These are phyloP conservation scores for Zalerion maritima DNA, from an alignment of 495 filamentous ascomycete species.

Conservation along the genomic window DNA sequence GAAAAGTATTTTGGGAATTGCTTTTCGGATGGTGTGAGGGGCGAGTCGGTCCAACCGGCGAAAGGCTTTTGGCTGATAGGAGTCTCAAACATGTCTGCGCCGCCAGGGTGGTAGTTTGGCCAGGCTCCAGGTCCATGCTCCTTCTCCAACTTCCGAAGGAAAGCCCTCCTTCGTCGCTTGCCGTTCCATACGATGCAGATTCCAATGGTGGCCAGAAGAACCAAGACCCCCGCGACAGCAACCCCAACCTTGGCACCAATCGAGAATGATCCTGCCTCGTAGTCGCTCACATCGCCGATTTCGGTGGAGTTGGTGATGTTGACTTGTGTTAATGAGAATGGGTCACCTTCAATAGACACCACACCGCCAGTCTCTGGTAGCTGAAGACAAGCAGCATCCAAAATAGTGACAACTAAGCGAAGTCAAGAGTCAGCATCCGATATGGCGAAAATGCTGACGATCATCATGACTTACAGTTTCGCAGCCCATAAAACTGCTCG, in stretches of 20 bases:
- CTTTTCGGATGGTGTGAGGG: constrained; percentile 25
- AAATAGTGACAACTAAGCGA: constrained; percentile 21
- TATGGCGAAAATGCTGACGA: neutral
- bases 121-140: constrained; percentile 20
- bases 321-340: constrained; percentile 31
- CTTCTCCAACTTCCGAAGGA: constrained; percentile 22
- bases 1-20: constrained; percentile 32
- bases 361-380: constrained; percentile 20
- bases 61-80: constrained; percentile 31
- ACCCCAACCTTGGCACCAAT: constrained; percentile 38
- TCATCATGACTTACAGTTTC: constrained; percentile 20
- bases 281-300: constrained; percentile 13
- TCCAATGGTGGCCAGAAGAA: constrained; percentile 26
- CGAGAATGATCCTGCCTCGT: constrained; percentile 21
- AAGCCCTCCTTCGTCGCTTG: constrained; percentile 29
- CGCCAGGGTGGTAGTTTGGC: constrained; percentile 19
- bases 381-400: constrained; percentile 33
- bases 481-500: constrained; percentile 15
- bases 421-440: constrained; percentile 3
- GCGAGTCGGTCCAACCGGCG: constrained; percentile 32
- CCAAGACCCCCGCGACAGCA: constrained; percentile 29
- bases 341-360: constrained; percentile 28
- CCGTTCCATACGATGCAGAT: constrained; percentile 33
- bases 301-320: constrained; percentile 25
- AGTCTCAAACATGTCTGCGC: constrained; percentile 30